Evolutionary conservation across 768 basidiomycete genomes (phyloP), one percentile per base, ranked within the genome.

Genomic region (Leccinum aurantiacum): DNA sequence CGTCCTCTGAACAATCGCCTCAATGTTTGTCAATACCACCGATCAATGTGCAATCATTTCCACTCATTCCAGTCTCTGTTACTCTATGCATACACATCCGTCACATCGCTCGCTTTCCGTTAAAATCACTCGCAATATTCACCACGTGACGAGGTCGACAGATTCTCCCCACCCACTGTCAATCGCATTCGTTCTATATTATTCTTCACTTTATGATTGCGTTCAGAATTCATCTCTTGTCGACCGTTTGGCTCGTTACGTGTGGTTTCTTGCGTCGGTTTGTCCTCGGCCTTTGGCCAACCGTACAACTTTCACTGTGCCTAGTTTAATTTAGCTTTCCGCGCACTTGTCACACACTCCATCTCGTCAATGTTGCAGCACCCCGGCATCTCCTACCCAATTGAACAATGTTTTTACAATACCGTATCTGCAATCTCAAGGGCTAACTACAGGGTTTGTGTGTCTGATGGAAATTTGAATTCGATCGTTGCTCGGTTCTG

Each of bases 141-240:
- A 68, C 67, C 78, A 77, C 77, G 77, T 78, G 79, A 80, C 76
- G 76, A 80, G 79, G 77, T 78, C 79, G 78, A 84, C 81, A 83
- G 76, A 78, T 75, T 78, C 75, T 76, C 73, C 71, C 77, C 78
- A 72, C 63, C 72, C 70, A 67, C 69, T 75, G 69, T 72, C 74
- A 68, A 74, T 76, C 75, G 81, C 80, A 79, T 82, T 83, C 79
- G 77, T 84, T 80, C 79, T 84, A 79, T 85, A 84, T 91, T 90
- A 90, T 90, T 90, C 82, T 84, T 88, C 87, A 87, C 78, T 80
- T 89, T 88, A 90, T 86, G 80, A 76, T 79, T 78, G 78, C 77
- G 76, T 79, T 74, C 64, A 64, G 60, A 63, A 56, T 61, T 67
- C 65, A 60, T 62, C 66, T 70, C 66, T 68, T 74, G 74, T 76